These are phyloP conservation scores for Phytophthora pluvialis DNA, from an alignment of 352 stramenopile genomes.

Conservation along the genomic window DNA sequence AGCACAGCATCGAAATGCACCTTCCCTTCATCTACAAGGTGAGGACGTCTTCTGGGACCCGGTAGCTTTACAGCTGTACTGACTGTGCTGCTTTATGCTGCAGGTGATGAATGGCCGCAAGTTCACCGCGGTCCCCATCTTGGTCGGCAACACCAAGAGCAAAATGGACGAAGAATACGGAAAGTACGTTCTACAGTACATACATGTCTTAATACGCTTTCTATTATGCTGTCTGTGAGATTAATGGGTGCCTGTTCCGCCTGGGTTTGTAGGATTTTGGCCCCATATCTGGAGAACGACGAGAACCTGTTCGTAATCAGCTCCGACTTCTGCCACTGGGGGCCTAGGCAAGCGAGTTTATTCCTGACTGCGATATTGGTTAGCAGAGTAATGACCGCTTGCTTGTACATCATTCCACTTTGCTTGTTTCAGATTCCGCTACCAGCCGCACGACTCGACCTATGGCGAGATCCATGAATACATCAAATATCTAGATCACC, in stretches of 20 bases:
- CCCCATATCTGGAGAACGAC: constrained; percentile 91
- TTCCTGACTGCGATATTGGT: neutral
- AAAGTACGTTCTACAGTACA: constrained; percentile 47
- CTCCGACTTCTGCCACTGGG: constrained; percentile 98
- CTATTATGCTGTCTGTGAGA: neutral
- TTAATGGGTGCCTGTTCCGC: neutral
- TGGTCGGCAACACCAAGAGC: constrained; percentile 94
- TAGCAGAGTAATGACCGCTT: constrained; percentile 1
- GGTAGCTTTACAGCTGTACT: neutral
- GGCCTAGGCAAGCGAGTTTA: constrained; percentile 53
- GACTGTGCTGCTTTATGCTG: neutral
- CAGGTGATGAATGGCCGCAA: constrained; percentile 75
- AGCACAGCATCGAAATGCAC: constrained; percentile 98
- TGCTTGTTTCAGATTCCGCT: constrained; percentile 79
- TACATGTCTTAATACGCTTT: too few relatives aligned
- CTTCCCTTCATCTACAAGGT: constrained; percentile 95
- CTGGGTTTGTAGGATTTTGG: constrained; percentile 74
- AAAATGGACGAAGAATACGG: constrained; percentile 87
- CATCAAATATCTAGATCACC: constrained; percentile 95
- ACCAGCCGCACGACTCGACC: constrained; percentile 85
- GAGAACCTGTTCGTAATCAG: constrained; percentile 96
- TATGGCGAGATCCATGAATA: constrained; percentile 94
- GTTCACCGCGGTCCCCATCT: constrained; percentile 94
- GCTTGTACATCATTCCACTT: neutral
- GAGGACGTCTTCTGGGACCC: neutral